Evolutionary conservation across 2,329 filamentous ascomycete species (phyloP), one percentile per base, ranked within the genome.

Genomic region (Fusarium sororula): DNA sequence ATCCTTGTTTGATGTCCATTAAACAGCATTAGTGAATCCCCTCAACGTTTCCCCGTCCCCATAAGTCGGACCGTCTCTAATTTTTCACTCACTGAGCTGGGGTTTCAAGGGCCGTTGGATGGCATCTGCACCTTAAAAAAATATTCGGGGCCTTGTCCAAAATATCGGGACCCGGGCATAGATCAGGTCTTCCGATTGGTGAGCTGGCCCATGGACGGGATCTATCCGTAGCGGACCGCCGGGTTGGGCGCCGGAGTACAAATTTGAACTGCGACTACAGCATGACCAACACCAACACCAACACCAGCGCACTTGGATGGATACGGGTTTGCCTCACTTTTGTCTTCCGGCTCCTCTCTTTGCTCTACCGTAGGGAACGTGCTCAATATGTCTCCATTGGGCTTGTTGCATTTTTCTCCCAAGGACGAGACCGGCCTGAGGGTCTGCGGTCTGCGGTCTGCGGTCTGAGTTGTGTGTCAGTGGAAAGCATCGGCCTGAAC

Each of bases 151-250:
- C 51, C 32, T 18, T 37, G 32, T 22, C 32, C n/a, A 37, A 26
- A 69, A 68, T 24, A 72, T 38, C 57, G 59, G 60, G 44, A 42
- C 47, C 62, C 67, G 72, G 63, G 47, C 28, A 54, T 55, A 44
- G 9, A 14, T 47, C 20, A 35, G 20, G 56, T 22, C 28, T 72
- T 72, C 72, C 71, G 72, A 72, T 74, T 74, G 72, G 71, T 47
- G 13, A 30, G 28, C 26, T 37, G 54, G 42, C 38, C 39, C 10
- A 41, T 17, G 39, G 63, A 38, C 64, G 72, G 71, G 72, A 74
- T 74, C 72, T 72, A 74, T 65, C 72, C 71, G 71, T 62, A 63
- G 56, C 68, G 68, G 69, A 38, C 68, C 63, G 63, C 59, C 70
- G 70, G 70, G 30, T 55, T 66, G 48, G 66, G 66, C 66, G 66